Base-by-base conservation (phyloP, 2,329 filamentous ascomycete genomes). In the Ophiocordyceps camponoti-floridani region DNA sequence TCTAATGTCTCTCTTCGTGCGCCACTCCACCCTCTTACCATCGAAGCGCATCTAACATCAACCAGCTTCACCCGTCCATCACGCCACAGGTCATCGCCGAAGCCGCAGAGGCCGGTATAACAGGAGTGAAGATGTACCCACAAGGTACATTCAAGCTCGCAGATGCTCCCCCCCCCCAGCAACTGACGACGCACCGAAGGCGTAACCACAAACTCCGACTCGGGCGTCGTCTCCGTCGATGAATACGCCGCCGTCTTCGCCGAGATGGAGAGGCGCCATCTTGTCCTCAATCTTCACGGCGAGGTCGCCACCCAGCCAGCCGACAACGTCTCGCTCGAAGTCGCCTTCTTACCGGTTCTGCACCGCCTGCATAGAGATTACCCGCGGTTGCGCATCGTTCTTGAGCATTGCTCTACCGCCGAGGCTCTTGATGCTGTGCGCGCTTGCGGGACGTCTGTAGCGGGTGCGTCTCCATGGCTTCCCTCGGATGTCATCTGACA, bases 231-330 rank as follows among this genome's bases (percentile, higher is more conserved):
- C 14, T 73, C 77, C 46, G 76, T 84, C 54, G 75, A 78, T 48
- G 64, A 70, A 30, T 89, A 85, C 63, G 82, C 83, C 57, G 75
- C 77, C 7, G 83, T 89, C 13, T 94, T 96, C 57, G 74, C 72
- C n/a, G 83, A 84, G 51, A 95, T 96, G 88, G 82, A 94, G 58
- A 66, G 79, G 47, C 76, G 87, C 51, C 78, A 80, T 51, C 69
- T 94, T 58, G 73, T 93, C n/a, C 71, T 93, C 40, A 95, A 95
- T 64, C 68, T 96, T n/a, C 88, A 96, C 59, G 89, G 88, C 51
- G 89, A 95, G 63, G 76, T 81, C n/a, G 16, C 33, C 9, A 33
- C 42, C 30, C 27, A 33, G 12, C 80, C 62, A 3, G 62, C 62
- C 46, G 57, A 60, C 4, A 56, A 62, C 42, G 55, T 68, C 4